Evolutionary conservation across 2,329 filamentous ascomycete genomes (phyloP), one percentile per base, ranked within the genome.

Genomic region (Verticillium nubilum): DNA sequence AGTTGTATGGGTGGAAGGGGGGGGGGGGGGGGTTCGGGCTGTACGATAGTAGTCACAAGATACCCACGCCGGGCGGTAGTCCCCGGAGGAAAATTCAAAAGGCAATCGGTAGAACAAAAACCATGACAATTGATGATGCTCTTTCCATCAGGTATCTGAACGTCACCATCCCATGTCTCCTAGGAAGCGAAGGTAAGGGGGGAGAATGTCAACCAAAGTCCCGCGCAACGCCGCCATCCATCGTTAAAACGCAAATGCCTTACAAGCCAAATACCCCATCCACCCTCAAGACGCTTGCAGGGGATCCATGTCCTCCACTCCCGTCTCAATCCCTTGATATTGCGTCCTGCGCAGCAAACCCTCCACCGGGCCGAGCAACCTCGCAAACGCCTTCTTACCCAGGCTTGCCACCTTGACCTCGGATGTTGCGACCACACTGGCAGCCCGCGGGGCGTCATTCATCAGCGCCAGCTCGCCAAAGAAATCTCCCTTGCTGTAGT

Each of bases 401-500:
- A 99, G 80, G 55, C 88, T 92, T 4, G 94, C 95, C 56, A 98
- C 91, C 78, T 97, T 98, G 72, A 96, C 90, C 63, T 97, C 91
- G 6, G 89, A 90, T 73, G 86, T 83, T 67, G 91, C 91, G 54
- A 96, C 80, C 57, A 99, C 87, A 66, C 90, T 96, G 56, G 95
- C 95, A 37, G 94, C 94, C 70, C 95, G 88, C 9, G 95, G 95
- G 58, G 92, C 91, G 70, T 99, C 94, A 67, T 98, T 96, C 66
- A 98, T 81, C 70, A 99, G 77, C 6, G 95, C 95, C 62, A 99
- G 81, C 76, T 99, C 95, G 63, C 95, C 95, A 76, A 99, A 99
- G 79, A 95, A 99, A 70, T 97, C 95, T 29, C 95, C 95, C 75
- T 96, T 95, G 64, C 81, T 83, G 74, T 98, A 98, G 58, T 86